Evolutionary conservation across 768 basidiomycete species (phyloP).

Genomic region (Termitomyces sp.): DNA sequence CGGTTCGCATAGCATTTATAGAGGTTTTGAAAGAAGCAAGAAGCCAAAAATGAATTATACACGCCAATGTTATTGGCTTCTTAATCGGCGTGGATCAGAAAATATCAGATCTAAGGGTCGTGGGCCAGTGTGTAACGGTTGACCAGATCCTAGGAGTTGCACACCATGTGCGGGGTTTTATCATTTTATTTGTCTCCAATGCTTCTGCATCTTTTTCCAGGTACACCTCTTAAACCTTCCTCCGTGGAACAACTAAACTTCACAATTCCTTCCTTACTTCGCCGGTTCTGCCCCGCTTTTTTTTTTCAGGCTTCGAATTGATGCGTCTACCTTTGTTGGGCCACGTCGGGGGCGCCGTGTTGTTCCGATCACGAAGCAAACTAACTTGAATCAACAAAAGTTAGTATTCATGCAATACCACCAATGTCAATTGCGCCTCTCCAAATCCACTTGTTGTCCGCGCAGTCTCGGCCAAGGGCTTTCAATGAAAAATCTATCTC

Average conservation of each 20-base stretch:
- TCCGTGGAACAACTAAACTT: constrained; percentile 19
- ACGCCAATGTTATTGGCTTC: constrained; percentile 38
- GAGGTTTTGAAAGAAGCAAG: constrained; percentile 34
- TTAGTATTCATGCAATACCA: not conserved
- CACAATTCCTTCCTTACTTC: constrained; percentile 7
- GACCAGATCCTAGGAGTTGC: constrained; percentile 40
- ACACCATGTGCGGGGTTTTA: constrained; percentile 40
- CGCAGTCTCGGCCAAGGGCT: not conserved
- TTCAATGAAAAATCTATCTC: constrained; percentile 16
- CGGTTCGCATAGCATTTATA: constrained; percentile 53
- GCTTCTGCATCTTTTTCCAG: constrained; percentile 36
- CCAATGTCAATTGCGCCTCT: not conserved
- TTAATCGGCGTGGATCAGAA: constrained; percentile 53
- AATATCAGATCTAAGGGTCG: constrained; percentile 76
- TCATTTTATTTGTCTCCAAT: constrained; percentile 34
- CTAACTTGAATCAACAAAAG: constrained; percentile 4
- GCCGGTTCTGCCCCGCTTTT: not conserved
- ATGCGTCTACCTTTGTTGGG: constrained; percentile 22
- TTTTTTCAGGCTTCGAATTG: constrained; percentile 11
- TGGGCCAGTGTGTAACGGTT: constrained; percentile 39
- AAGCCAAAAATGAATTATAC: constrained; percentile 36
- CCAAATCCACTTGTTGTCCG: constrained; percentile 10
- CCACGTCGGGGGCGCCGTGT: constrained; percentile 24
- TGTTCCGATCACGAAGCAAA: constrained; percentile 34
- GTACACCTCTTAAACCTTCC: constrained; percentile 28